Percentiles rank a stretch among this genome's conserved stretches.
These are phyloP conservation scores for Wakefieldia striispora DNA, from an alignment of 768 basidiomycete species.

Conservation along the genomic window DNA sequence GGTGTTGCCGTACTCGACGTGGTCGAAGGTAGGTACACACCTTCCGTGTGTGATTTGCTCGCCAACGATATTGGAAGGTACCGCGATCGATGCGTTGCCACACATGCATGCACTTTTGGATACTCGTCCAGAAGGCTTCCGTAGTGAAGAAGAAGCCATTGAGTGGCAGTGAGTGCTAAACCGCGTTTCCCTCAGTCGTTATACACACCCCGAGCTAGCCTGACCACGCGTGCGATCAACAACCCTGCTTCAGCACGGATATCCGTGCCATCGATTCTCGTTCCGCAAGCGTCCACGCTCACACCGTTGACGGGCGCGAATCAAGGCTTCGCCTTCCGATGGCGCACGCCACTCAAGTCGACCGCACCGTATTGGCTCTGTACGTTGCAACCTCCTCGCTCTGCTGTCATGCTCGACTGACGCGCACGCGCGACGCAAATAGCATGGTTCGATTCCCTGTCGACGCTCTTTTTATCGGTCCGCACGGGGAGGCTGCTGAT, in stretches of 20 bases:
- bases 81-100: slow-evolving; percentile 89
- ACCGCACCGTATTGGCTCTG: slow-evolving; percentile 92
- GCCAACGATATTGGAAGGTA: slow-evolving; percentile 47
- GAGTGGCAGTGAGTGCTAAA: slow-evolving; percentile 85
- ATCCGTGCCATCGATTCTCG: slow-evolving; percentile 80
- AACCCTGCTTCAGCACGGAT: slow-evolving; percentile 81
- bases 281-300: slow-evolving; percentile 42
- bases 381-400: slow-evolving; percentile 34
- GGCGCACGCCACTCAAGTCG: slow-evolving; percentile 81
- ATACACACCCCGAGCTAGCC: slow-evolving; percentile 39
- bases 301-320: slow-evolving; percentile 28
- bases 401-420: not conserved
- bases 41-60: not conserved
- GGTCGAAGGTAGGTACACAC: slow-evolving; percentile 66
- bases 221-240: slow-evolving; percentile 78
- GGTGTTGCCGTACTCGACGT: slow-evolving; percentile 86
- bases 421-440: not conserved
- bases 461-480: slow-evolving; percentile 70
- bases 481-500: slow-evolving; percentile 84
- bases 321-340: slow-evolving; percentile 43
- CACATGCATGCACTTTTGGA: slow-evolving; percentile 89
- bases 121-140: slow-evolving; percentile 82
- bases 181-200: not conserved
- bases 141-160: slow-evolving; percentile 78
- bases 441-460: slow-evolving; percentile 93